Percentiles rank a stretch among this genome's conserved stretches.
Evolutionary conservation across 2,329 filamentous ascomycete genomes (phyloP).

Genomic region (Xylaria multiplex): DNA sequence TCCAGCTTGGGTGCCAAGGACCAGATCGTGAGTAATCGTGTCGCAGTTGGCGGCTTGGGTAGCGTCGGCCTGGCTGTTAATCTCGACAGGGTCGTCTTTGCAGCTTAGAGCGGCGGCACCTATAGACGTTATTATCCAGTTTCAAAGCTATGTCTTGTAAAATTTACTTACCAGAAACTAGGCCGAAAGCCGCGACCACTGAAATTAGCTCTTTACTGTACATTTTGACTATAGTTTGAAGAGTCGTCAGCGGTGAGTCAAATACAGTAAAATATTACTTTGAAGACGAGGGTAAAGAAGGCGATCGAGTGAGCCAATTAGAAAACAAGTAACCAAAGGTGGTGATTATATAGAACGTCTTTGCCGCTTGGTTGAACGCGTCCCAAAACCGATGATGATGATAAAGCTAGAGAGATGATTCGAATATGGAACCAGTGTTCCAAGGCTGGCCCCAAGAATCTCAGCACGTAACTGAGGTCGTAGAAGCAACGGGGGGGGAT

Average conservation of each 20-base stretch:
- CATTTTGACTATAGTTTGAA: conserved; percentile 53
- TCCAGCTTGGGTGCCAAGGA: conserved; percentile 66
- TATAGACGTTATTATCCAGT: conserved; percentile 26
- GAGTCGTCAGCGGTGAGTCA: conserved; percentile 21
- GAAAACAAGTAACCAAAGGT: conserved; percentile 9
- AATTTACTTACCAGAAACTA: conserved; percentile 56
- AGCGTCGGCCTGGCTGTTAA: conserved; percentile 72
- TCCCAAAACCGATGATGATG: conserved; percentile 36
- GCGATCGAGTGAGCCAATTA: not conserved
- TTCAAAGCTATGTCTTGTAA: no score
- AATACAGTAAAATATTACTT: conserved; percentile 3
- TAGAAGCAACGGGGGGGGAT: not conserved
- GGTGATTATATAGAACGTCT: conserved; percentile 17
- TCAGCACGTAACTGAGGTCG: not conserved
- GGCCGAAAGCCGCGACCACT: conserved; percentile 56
- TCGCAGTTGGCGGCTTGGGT: conserved; percentile 69
- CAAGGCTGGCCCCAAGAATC: not conserved
- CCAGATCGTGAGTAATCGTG: conserved; percentile 75
- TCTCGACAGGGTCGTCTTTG: conserved; percentile 58
- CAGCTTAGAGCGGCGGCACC: conserved; percentile 48
- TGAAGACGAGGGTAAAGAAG: conserved; percentile 2
- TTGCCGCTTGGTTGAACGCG: conserved; percentile 14
- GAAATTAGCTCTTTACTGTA: conserved; percentile 57
- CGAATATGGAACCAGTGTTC: conserved; percentile 6
- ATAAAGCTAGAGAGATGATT: conserved; percentile 33